Percentiles rank a stretch among this genome's conserved stretches.
phyloP scores from a whole-genome alignment of 495 filamentous ascomycete genomes.

The Cladorrhinum samala region DNA sequence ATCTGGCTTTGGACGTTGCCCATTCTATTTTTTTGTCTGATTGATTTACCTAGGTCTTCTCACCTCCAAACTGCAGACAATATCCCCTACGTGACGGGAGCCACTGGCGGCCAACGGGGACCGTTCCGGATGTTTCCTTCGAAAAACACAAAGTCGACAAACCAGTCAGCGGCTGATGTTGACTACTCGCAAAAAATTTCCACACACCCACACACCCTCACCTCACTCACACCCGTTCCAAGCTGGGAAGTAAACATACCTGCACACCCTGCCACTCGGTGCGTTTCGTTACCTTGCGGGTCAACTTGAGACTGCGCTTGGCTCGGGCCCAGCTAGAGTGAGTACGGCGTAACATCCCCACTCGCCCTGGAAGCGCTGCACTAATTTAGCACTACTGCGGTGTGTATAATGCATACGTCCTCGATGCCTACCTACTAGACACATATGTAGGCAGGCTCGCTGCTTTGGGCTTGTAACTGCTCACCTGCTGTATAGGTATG shows the following conservation, averaged over 20 bases:
- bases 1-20: too few species aligned
- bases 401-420: background rate
- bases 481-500: too few species aligned
- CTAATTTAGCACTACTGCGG: slow-evolving; percentile 3
- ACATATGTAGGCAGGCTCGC: background rate
- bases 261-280: slow-evolving; percentile 4
- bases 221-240: slow-evolving; percentile 2
- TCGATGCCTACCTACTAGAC: background rate
- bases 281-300: background rate
- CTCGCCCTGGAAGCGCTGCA: background rate
- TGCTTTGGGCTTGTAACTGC: too few species aligned
- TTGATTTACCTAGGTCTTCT: slow-evolving; percentile 8
- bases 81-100: slow-evolving; percentile 7
- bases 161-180: background rate
- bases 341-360: slow-evolving; percentile 14
- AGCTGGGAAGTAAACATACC: too few species aligned
- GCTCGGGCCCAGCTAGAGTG: slow-evolving; percentile 1
- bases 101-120: slow-evolving; percentile 8
- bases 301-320: slow-evolving; percentile 1
- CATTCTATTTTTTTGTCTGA: too few species aligned
- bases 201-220: background rate
- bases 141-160: background rate
- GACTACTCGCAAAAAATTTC: too few species aligned
- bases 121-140: slow-evolving; percentile 7
- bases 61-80: slow-evolving; percentile 3